Percentiles rank a stretch among this genome's conserved stretches.
Conservation (phyloP, 345 rosid genomes). For the Geranium brycei region DNA sequence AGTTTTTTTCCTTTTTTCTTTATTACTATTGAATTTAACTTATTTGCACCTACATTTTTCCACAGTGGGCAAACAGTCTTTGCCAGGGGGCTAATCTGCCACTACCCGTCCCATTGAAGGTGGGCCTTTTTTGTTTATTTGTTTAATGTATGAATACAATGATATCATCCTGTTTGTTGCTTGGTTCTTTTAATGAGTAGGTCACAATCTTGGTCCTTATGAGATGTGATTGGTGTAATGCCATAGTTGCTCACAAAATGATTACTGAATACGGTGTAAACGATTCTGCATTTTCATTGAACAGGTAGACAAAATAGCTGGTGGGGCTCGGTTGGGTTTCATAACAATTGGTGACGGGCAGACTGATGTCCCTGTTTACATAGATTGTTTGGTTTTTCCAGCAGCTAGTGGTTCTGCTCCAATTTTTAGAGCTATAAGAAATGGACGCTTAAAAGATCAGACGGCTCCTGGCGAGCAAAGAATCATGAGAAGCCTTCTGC, state of each 20-base stretch:
- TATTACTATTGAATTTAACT: not conserved
- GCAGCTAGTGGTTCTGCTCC: slow-evolving; percentile 37
- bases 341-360: slow-evolving; percentile 55
- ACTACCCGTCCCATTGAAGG: slow-evolving; percentile 75
- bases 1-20: not conserved
- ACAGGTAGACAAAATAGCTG: slow-evolving; percentile 66
- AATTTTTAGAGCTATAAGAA: slow-evolving; percentile 61
- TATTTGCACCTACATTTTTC: not conserved
- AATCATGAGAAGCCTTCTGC: slow-evolving; percentile 86
- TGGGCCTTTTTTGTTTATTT: slow-evolving; percentile 10
- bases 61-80: slow-evolving; percentile 90
- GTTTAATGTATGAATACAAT: not conserved
- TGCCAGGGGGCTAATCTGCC: slow-evolving; percentile 89
- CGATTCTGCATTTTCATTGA: slow-evolving; percentile 5
- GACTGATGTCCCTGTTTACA: slow-evolving; percentile 72
- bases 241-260: not conserved
- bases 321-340: slow-evolving; percentile 83
- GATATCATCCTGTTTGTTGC: not conserved
- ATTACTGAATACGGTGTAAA: not conserved
- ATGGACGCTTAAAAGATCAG: slow-evolving; percentile 48
- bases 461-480: slow-evolving; percentile 84
- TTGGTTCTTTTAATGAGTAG: no score
- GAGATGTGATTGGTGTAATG: no score
- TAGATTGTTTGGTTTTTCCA: slow-evolving; percentile 66
- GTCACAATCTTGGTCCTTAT: no score